Conservation (phyloP, 805 yeast species). For the Schwanniomyces sp. region DNA sequence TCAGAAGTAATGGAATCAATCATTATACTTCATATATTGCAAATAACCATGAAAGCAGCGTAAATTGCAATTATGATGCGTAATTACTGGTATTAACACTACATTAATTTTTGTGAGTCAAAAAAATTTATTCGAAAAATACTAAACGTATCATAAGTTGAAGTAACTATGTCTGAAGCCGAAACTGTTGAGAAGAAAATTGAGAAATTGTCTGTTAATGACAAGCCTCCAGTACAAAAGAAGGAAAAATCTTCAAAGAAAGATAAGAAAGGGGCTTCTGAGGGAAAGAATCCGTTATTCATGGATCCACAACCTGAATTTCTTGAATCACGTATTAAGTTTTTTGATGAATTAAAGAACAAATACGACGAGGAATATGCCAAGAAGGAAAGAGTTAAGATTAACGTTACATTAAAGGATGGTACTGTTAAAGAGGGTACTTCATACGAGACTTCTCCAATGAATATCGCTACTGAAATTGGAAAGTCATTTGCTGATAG, state of each 20-base stretch:
- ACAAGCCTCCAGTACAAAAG: slow-evolving; percentile 8
- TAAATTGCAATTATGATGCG: slow-evolving; percentile 2
- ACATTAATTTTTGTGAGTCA: background rate
- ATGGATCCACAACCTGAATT: slow-evolving; percentile 82
- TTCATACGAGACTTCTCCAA: slow-evolving; percentile 88
- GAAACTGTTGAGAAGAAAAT: slow-evolving; percentile 46
- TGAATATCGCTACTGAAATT: slow-evolving; percentile 78
- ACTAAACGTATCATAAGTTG: background rate
- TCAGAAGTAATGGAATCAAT: background rate
- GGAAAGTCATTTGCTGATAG: slow-evolving; percentile 87
- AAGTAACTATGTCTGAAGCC: slow-evolving; percentile 8
- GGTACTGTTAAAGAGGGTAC: slow-evolving; percentile 77
- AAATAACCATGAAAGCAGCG: background rate
- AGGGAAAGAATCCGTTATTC: slow-evolving; percentile 35
- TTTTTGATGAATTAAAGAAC: slow-evolving; percentile 79
- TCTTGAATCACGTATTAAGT: slow-evolving; percentile 71
- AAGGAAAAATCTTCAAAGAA: slow-evolving; percentile 15
- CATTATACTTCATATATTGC: background rate
- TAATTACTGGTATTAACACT: slow-evolving; percentile 4
- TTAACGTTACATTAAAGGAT: slow-evolving; percentile 82
- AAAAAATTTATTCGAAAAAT: background rate
- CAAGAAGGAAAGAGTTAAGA: slow-evolving; percentile 53
- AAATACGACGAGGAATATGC: slow-evolving; percentile 75
- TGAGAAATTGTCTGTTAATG: slow-evolving; percentile 40
- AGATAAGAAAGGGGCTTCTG: slow-evolving; percentile 42